A percentile compares a stretch with the other conserved stretches of the same genome.
phyloP scores from a whole-genome alignment of 148 eudicot species.

The Amaranthus hypochondriacus region DNA sequence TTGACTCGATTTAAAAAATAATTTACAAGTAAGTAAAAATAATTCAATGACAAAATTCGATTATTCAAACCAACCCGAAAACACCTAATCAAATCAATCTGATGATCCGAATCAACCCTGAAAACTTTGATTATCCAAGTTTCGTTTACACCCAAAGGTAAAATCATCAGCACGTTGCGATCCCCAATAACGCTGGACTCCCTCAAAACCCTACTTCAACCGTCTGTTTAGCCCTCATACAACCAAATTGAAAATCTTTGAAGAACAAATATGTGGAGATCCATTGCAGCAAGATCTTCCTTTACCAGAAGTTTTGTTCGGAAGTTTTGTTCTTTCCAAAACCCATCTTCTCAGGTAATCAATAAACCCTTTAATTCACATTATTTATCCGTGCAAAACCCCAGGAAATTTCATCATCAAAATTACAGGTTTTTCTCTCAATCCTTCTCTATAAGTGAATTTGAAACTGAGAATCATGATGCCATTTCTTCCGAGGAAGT shows the following conservation, averaged over 20 bases:
- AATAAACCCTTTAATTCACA: constrained; percentile 15
- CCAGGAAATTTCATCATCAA: constrained; percentile 15
- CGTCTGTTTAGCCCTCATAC: neutral
- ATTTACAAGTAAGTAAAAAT: too few species aligned
- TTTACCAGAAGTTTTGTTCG: constrained; percentile 19
- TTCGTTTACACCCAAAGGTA: too few species aligned
- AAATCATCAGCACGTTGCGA: too few species aligned
- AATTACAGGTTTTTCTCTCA: constrained; percentile 38
- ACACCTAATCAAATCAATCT: too few species aligned
- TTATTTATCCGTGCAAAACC: constrained; percentile 6
- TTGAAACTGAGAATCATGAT: constrained; percentile 27
- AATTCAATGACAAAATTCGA: too few species aligned
- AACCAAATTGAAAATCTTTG: neutral
- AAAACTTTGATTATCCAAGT: too few species aligned
- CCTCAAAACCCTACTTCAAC: too few species aligned
- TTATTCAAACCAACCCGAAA: too few species aligned
- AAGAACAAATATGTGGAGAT: constrained; percentile 42
- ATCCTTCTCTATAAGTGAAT: constrained; percentile 31
- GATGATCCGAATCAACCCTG: too few species aligned
- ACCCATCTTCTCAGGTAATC: constrained; percentile 29
- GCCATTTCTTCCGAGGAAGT: constrained; percentile 23
- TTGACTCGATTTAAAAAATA: too few species aligned
- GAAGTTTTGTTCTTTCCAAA: constrained; percentile 16
- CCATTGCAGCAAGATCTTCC: constrained; percentile 26
- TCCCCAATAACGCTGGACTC: too few species aligned